phyloP scores from a whole-genome alignment of 345 rosid species.

The Crucihimalaya himalaica region DNA sequence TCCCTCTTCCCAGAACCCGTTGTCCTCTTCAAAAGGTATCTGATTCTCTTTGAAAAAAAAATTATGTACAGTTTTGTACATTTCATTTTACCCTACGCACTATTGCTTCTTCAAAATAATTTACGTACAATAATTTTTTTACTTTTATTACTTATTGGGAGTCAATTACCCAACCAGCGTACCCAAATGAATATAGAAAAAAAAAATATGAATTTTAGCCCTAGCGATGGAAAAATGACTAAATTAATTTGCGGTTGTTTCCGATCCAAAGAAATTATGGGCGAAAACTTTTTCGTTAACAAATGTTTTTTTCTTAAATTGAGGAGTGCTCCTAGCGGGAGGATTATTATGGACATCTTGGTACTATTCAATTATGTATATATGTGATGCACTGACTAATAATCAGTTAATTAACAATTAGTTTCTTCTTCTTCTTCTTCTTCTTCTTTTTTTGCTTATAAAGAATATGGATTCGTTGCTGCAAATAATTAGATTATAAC shows the following conservation, averaged over 20 bases:
- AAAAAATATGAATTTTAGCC: too few relatives aligned
- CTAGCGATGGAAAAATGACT: too few relatives aligned
- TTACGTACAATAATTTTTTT: not conserved
- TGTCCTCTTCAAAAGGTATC: conserved; percentile 47
- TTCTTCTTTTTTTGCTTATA: not conserved
- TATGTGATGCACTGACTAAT: conserved; percentile 15
- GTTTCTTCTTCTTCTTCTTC: not conserved
- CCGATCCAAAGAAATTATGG: too few relatives aligned
- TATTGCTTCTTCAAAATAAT: not conserved
- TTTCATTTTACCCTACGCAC: conserved; percentile 25
- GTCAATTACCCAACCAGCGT: not conserved
- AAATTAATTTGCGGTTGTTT: too few relatives aligned
- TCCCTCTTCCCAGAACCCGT: conserved; percentile 65
- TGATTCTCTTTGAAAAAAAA: not conserved
- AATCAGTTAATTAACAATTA: conserved; percentile 11
- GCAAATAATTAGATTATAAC: conserved; percentile 25
- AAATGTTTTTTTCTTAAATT: not conserved
- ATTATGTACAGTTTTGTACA: conserved; percentile 32
- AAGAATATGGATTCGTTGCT: conserved; percentile 12
- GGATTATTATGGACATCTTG: conserved; percentile 49
- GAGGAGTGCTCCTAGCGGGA: conserved; percentile 34
- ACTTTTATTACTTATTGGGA: not conserved
- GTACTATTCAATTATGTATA: conserved; percentile 41
- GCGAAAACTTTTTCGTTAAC: too few relatives aligned
- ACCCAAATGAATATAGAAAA: not conserved